Evolutionary conservation across 495 filamentous ascomycete species (phyloP).

Genomic region (Tuber aestivum): DNA sequence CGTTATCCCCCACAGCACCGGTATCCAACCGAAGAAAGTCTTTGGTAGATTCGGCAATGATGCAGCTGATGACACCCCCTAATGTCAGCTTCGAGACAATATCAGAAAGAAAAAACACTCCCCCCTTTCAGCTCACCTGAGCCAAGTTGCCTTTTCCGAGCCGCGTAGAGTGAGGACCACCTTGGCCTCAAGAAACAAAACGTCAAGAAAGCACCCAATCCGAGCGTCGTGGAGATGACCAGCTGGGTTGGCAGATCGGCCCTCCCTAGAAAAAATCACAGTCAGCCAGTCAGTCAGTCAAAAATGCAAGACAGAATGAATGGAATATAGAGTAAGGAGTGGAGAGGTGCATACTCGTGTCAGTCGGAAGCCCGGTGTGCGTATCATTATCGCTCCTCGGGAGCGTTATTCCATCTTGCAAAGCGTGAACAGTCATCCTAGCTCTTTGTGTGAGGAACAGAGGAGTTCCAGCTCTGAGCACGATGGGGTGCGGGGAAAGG

Average conservation of each 20-base stretch:
- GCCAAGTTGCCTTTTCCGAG: slow-evolving; percentile 50
- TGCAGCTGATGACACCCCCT: slow-evolving; percentile 61
- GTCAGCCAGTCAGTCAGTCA: neutral
- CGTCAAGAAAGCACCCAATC: slow-evolving; percentile 35
- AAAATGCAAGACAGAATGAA: neutral
- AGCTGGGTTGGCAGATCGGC: slow-evolving; percentile 30
- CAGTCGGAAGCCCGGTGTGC: neutral
- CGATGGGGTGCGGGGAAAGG: neutral
- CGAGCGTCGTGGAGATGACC: slow-evolving; percentile 35
- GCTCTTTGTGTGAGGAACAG: neutral
- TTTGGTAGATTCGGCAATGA: slow-evolving; percentile 76
- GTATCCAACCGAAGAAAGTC: slow-evolving; percentile 90
- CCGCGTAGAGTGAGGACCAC: slow-evolving; percentile 90
- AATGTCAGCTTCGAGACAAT: slow-evolving; percentile 44
- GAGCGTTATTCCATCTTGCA: neutral
- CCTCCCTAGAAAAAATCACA: neutral
- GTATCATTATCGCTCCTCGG: neutral
- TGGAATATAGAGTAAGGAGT: neutral
- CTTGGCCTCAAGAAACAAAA: slow-evolving; percentile 68
- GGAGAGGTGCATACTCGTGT: neutral
- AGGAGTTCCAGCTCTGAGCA: neutral
- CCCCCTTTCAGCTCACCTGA: slow-evolving; percentile 27
- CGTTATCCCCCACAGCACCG: slow-evolving; percentile 75
- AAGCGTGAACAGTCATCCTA: neutral
- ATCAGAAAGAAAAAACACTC: neutral